phyloP scores from a whole-genome alignment of 163 green algal species.

The Chlamydomonas reinhardtii region DNA sequence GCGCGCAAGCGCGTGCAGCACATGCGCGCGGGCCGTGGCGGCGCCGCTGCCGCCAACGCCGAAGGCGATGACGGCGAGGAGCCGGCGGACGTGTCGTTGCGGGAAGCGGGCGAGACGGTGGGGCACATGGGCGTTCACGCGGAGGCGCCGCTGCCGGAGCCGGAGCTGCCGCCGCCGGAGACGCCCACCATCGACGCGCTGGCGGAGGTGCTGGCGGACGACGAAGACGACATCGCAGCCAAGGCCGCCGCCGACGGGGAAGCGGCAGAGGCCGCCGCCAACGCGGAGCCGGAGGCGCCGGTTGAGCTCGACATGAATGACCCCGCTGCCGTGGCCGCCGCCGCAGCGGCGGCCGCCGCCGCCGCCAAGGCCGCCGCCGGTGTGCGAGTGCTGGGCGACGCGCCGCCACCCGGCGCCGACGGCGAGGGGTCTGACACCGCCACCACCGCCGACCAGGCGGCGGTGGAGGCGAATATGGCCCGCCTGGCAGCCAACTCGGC shows the following conservation, averaged over 20 bases:
- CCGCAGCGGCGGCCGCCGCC: background rate
- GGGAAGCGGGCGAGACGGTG: slow-evolving; percentile 23
- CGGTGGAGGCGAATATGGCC: slow-evolving; percentile 29
- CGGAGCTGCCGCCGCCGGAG: background rate
- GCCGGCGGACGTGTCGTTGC: slow-evolving; percentile 9
- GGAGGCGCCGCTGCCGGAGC: background rate
- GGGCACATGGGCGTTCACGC: background rate
- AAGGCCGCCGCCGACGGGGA: background rate
- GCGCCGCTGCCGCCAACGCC: background rate
- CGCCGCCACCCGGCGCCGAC: background rate
- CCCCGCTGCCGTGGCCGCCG: slow-evolving; percentile 6
- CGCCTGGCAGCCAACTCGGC: slow-evolving; percentile 32
- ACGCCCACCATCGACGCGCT: slow-evolving; percentile 26
- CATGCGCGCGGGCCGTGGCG: background rate
- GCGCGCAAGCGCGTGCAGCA: slow-evolving; percentile 12
- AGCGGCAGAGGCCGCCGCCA: background rate
- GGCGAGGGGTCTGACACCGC: background rate
- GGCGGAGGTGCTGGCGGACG: slow-evolving; percentile 8
- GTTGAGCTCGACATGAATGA: slow-evolving; percentile 24
- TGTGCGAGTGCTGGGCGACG: slow-evolving; percentile 3
- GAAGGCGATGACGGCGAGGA: too few species aligned
- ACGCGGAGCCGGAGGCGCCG: background rate
- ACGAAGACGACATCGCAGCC: slow-evolving; percentile 1
- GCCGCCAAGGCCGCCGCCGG: background rate
- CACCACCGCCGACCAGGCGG: background rate